These are phyloP conservation scores for Phytopythium boreale DNA, from an alignment of 352 stramenopile species.

Conservation along the genomic window DNA sequence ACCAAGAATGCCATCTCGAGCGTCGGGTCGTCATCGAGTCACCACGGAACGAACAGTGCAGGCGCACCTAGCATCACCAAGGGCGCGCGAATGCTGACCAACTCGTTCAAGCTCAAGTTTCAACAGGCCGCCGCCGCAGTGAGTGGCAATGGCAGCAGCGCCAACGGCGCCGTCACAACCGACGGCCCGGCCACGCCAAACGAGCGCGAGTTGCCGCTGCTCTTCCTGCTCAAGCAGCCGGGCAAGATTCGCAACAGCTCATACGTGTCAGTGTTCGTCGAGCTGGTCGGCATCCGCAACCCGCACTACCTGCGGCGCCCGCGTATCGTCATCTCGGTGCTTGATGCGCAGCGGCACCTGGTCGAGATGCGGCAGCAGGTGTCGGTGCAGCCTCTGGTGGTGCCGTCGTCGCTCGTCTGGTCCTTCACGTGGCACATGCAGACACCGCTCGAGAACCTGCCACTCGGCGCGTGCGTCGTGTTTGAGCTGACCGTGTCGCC, in stretches of 20 bases:
- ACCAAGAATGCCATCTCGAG: slow-evolving; percentile 61
- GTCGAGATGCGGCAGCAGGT: slow-evolving; percentile 81
- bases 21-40: slow-evolving; percentile 11
- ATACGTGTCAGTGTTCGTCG: slow-evolving; percentile 80
- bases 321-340: slow-evolving; percentile 66
- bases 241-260: slow-evolving; percentile 73
- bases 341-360: slow-evolving; percentile 59
- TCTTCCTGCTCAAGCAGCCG: slow-evolving; percentile 75
- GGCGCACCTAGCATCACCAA: slow-evolving; percentile 10
- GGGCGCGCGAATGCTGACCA: slow-evolving; percentile 3
- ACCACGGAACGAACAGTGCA: slow-evolving; percentile 8
- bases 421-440: slow-evolving; percentile 93
- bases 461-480: slow-evolving; percentile 64
- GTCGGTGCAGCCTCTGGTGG: slow-evolving; percentile 56
- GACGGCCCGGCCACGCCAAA: slow-evolving; percentile 1
- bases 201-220: slow-evolving; percentile 36
- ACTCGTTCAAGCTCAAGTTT: slow-evolving; percentile 6
- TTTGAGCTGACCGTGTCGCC: slow-evolving; percentile 61
- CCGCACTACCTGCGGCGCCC: slow-evolving; percentile 51
- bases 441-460: slow-evolving; percentile 90
- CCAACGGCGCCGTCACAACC: slow-evolving; percentile 1
- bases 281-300: slow-evolving; percentile 60
- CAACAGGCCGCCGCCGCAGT: neutral
- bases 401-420: slow-evolving; percentile 67
- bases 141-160: neutral